Evolutionary conservation across 2,329 filamentous ascomycete genomes (phyloP), one percentile per base, ranked within the genome.

Genomic region (Dactylella cylindrospora): DNA sequence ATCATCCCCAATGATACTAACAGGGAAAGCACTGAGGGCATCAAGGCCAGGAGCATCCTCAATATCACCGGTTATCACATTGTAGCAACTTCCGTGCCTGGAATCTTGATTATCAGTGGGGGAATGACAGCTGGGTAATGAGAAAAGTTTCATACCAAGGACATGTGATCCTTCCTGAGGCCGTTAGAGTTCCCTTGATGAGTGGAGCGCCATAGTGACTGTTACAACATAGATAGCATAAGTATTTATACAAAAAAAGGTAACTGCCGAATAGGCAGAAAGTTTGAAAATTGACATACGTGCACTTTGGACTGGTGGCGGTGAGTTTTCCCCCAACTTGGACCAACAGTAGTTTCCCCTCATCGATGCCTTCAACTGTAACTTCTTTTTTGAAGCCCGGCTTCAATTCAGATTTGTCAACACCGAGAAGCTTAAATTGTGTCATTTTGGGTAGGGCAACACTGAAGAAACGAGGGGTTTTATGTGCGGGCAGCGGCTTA

Each of bases 1-100:
- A 3, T 80, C 85, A 25, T 88, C 90, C 68, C 93, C 83, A 70
- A 85, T 90, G 72, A 95, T 84, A 25, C 82, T 76, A 25, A 96
- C 77, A 47, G 88, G 83, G 76, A 94, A 98, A 44, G 85, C 84
- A 38, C 86, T 81, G 20, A 98, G 76, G n/a, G 87, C 80, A 70
- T 97, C 89, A 20, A 95, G 81, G 1, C 88, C 93, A 0, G 93
- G 93, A 0, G 91, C 90, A 71, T 97, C 89, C 75, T 98, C 93
- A 59, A 97, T 87, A 69, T 98, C 93, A 47, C 93, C 93, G 4
- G 86, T 94, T 52, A 80, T 80, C 65, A 88, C 83, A 65, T 89
- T 93, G 76, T 96, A 98, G 77, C 93, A 98, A 54, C 93, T 93
- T 90, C 65, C 66, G 44, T 66, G 55, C 57, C 49, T 35, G 67